These are phyloP conservation scores for Hagleromyces aurorensis DNA, from an alignment of 805 yeast species.

Conservation along the genomic window DNA sequence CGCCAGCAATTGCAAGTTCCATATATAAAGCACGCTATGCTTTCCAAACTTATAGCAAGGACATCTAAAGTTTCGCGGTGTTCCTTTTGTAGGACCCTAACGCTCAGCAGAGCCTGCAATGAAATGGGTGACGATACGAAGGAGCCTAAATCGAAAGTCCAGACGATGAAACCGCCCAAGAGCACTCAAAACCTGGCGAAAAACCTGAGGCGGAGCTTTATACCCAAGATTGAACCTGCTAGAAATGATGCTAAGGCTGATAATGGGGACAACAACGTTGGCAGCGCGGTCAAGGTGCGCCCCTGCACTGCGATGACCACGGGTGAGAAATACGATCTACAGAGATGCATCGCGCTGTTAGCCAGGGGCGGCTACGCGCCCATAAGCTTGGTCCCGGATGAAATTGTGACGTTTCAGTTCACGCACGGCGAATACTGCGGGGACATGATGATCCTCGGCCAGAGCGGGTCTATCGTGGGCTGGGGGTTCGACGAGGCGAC, in stretches of 20 bases:
- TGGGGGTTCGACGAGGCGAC: constrained; percentile 69
- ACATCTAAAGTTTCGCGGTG: no score
- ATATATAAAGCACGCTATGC: no score
- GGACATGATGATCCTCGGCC: constrained; percentile 56
- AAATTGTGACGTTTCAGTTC: constrained; percentile 50
- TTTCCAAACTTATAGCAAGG: no score
- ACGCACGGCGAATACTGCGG: constrained; percentile 30
- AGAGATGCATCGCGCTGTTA: constrained; percentile 31
- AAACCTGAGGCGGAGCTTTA: constrained; percentile 15
- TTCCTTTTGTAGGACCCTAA: no score
- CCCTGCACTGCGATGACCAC: constrained; percentile 66
- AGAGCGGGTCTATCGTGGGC: constrained; percentile 73
- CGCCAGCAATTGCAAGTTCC: no score
- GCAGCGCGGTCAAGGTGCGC: constrained; percentile 8
- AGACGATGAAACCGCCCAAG: constrained; percentile 13
- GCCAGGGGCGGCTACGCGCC: constrained; percentile 30
- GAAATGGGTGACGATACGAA: constrained; percentile 1
- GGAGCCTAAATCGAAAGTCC: constrained; percentile 5
- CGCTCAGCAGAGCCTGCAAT: no score
- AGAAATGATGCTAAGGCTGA: constrained; percentile 3
- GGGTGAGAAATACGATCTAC: constrained; percentile 63
- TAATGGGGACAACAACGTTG: constrained; percentile 6
- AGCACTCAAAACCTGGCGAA: constrained; percentile 12
- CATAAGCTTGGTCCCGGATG: constrained; percentile 53
- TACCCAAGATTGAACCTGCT: constrained; percentile 9